Evolutionary conservation across 192 early-diverging fungal species (phyloP).

Genomic region (Coemansia erecta): DNA sequence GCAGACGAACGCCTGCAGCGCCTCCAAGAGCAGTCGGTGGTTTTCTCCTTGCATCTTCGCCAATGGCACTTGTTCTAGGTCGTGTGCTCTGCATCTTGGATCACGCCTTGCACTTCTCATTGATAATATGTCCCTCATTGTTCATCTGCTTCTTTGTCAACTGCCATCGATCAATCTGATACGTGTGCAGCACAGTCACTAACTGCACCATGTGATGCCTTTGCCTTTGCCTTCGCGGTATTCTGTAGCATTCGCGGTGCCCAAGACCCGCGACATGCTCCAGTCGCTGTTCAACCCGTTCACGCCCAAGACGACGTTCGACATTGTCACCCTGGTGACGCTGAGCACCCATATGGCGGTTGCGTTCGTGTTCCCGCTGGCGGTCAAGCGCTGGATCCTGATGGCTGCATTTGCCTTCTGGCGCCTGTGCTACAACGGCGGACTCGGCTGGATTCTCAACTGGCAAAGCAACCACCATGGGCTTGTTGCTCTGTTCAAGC

Average conservation of each 20-base stretch:
- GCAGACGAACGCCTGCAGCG: too few species aligned
- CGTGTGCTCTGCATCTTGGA: too few species aligned
- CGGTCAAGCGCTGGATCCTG: constrained; percentile 60
- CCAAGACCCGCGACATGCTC: constrained; percentile 73
- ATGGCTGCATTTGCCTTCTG: constrained; percentile 79
- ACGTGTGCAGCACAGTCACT: too few species aligned
- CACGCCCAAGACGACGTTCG: constrained; percentile 72
- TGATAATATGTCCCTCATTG: too few species aligned
- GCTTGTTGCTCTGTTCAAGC: constrained; percentile 70
- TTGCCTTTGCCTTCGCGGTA: neutral
- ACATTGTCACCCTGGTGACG: constrained; percentile 62
- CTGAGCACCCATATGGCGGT: constrained; percentile 66
- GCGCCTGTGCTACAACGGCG: constrained; percentile 83
- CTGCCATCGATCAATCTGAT: too few species aligned
- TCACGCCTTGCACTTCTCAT: too few species aligned
- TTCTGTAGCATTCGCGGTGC: constrained; percentile 58
- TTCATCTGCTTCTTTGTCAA: too few species aligned
- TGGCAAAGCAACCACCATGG: constrained; percentile 72
- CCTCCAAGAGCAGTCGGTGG: too few species aligned
- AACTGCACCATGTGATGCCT: neutral
- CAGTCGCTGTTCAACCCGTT: constrained; percentile 68
- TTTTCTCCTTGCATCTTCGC: too few species aligned
- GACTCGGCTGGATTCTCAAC: constrained; percentile 81
- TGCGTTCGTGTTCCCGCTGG: constrained; percentile 63
- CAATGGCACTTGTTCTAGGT: too few species aligned